Percentiles rank a stretch among this genome's conserved stretches.
These are phyloP conservation scores for Vigna angularis DNA, from an alignment of 306 rosid genomes.

Conservation along the genomic window DNA sequence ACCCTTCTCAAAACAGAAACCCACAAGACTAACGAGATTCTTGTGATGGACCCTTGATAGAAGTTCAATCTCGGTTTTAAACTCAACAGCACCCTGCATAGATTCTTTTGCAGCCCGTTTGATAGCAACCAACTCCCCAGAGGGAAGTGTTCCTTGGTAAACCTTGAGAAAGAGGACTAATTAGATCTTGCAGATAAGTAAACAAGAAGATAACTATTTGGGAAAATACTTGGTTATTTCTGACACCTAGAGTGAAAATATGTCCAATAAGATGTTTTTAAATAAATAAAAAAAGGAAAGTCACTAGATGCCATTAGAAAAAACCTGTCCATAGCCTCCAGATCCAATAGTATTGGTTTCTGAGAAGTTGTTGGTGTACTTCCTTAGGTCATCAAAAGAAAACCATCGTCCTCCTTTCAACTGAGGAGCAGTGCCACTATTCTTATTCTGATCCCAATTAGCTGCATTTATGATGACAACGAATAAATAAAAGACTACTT, in stretches of 20 bases:
- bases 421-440: conserved; percentile 64
- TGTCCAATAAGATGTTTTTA: neutral
- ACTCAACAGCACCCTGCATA: conserved; percentile 73
- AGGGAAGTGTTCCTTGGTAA: conserved; percentile 64
- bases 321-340: conserved; percentile 90
- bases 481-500: conserved; percentile 23
- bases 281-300: neutral
- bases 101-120: conserved; percentile 76
- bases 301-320: conserved; percentile 16
- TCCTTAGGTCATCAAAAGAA: conserved; percentile 72
- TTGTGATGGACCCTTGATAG: conserved; percentile 90
- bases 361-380: conserved; percentile 63
- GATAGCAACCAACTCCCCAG: conserved; percentile 74
- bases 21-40: conserved; percentile 78
- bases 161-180: conserved; percentile 54
- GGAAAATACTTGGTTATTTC: conserved; percentile 23
- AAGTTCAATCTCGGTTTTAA: conserved; percentile 87
- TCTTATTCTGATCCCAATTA: conserved; percentile 56
- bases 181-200: conserved; percentile 31
- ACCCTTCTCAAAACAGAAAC: conserved; percentile 80
- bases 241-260: conserved; percentile 24
- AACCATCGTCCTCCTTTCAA: conserved; percentile 74
- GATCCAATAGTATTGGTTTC: conserved; percentile 57
- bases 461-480: conserved; percentile 49
- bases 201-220: conserved; percentile 21